These are phyloP conservation scores for Microascus cirrosus DNA, from an alignment of 2,329 filamentous ascomycete genomes.

Conservation along the genomic window DNA sequence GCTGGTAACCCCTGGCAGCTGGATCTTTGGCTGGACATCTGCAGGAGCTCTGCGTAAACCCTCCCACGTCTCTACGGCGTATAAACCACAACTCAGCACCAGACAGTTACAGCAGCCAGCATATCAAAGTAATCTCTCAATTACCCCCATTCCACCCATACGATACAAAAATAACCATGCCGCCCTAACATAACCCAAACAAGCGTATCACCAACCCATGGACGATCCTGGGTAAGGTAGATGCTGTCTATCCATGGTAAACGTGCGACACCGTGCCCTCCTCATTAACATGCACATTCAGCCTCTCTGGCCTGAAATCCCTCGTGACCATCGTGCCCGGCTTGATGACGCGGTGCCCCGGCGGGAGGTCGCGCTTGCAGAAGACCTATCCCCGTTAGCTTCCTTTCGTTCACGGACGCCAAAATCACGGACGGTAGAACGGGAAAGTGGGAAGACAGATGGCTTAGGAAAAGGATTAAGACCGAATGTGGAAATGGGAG, in stretches of 20 bases:
- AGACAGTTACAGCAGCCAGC: too few relatives aligned
- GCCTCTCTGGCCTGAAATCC: conserved; percentile 39
- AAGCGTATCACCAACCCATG: too few relatives aligned
- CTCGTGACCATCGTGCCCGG: conserved; percentile 47
- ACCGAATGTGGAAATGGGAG: neutral
- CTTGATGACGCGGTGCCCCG: conserved; percentile 43
- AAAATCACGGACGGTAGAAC: too few relatives aligned
- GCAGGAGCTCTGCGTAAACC: too few relatives aligned
- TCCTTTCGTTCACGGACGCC: neutral
- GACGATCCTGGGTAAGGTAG: too few relatives aligned
- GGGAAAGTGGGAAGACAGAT: neutral
- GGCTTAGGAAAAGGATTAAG: neutral
- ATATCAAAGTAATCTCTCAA: too few relatives aligned
- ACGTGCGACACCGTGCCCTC: conserved; percentile 52
- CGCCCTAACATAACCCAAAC: neutral
- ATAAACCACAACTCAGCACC: too few relatives aligned
- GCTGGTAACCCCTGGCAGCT: too few relatives aligned
- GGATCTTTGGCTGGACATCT: too few relatives aligned
- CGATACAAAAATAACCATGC: too few relatives aligned
- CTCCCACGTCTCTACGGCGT: too few relatives aligned
- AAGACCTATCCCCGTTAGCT: conserved; percentile 33
- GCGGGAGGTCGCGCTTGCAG: conserved; percentile 47
- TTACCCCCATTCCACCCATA: too few relatives aligned
- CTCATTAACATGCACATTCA: conserved; percentile 49
- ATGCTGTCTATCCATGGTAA: conserved; percentile 32